Conservation (phyloP, 2,329 filamentous ascomycete species). For the Tolypocladium tropicale region DNA sequence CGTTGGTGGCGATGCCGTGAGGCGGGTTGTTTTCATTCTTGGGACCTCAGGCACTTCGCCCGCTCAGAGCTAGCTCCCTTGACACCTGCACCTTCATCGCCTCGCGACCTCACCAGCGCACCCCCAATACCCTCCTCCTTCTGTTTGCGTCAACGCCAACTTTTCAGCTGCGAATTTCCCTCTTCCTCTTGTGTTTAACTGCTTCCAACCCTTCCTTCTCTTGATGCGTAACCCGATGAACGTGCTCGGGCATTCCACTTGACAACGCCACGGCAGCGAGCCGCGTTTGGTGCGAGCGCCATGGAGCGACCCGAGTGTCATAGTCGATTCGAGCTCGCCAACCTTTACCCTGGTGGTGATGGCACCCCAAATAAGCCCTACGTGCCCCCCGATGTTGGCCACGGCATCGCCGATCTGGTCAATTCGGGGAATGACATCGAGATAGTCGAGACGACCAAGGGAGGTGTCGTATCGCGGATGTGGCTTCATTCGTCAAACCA, state of each 20-base stretch:
- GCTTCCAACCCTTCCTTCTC: neutral
- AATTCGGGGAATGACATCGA: conserved; percentile 16
- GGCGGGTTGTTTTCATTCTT: neutral
- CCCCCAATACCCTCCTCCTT: too few species aligned
- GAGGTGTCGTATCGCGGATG: conserved; percentile 21
- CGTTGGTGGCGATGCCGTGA: neutral
- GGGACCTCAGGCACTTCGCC: neutral
- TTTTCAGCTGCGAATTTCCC: too few species aligned
- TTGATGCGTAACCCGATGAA: neutral
- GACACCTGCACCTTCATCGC: neutral
- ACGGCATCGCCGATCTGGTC: conserved; percentile 14
- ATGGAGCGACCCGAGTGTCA: neutral
- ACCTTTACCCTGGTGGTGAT: neutral
- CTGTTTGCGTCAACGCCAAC: neutral
- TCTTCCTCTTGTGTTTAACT: neutral
- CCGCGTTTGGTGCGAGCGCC: neutral
- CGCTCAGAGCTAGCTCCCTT: neutral
- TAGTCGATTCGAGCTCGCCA: neutral
- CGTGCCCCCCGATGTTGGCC: neutral
- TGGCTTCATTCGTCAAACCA: conserved; percentile 22
- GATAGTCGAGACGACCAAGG: conserved; percentile 26
- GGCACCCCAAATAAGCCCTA: neutral
- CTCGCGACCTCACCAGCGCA: neutral
- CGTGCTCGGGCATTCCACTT: neutral
- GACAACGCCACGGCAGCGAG: neutral